phyloP scores from a whole-genome alignment of 2,329 filamentous ascomycete genomes.

The Didymella pomorum region DNA sequence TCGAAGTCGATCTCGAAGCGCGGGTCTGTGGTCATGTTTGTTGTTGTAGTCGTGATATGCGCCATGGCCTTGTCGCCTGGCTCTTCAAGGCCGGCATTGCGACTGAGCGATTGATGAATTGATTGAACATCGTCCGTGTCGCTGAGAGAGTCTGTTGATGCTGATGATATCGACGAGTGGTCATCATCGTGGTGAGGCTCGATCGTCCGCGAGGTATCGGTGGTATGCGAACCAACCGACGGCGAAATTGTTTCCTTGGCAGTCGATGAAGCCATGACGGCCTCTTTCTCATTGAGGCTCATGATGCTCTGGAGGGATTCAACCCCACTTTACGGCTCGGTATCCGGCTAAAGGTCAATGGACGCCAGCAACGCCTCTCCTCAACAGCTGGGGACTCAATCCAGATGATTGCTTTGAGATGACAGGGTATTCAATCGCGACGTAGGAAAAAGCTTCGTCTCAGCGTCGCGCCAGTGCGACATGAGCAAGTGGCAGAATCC shows the following conservation, averaged over 20 bases:
- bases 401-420: not conserved
- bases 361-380: not conserved
- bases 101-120: slow-evolving; percentile 46
- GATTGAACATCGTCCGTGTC: slow-evolving; percentile 36
- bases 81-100: slow-evolving; percentile 45
- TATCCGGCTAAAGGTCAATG: slow-evolving; percentile 4
- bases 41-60: slow-evolving; percentile 41
- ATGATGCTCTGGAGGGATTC: slow-evolving; percentile 2
- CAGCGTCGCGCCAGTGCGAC: slow-evolving; percentile 19
- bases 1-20: slow-evolving; percentile 79
- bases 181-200: slow-evolving; percentile 27
- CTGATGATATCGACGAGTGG: slow-evolving; percentile 34
- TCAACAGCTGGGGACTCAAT: not conserved
- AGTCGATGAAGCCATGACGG: slow-evolving; percentile 11
- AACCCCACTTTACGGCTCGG: slow-evolving; percentile 4
- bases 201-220: not conserved
- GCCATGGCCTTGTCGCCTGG: slow-evolving; percentile 34
- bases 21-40: slow-evolving; percentile 55
- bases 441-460: slow-evolving; percentile 10
- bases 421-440: not conserved
- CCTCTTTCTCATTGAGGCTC: slow-evolving; percentile 23
- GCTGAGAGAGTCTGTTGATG: slow-evolving; percentile 34
- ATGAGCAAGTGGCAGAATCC: slow-evolving; percentile 17
- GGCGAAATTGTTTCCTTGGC: slow-evolving; percentile 14
- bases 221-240: slow-evolving; percentile 5